Base-by-base conservation (phyloP, 139 green algal species). In the Pedinophyceae sp. region DNA sequence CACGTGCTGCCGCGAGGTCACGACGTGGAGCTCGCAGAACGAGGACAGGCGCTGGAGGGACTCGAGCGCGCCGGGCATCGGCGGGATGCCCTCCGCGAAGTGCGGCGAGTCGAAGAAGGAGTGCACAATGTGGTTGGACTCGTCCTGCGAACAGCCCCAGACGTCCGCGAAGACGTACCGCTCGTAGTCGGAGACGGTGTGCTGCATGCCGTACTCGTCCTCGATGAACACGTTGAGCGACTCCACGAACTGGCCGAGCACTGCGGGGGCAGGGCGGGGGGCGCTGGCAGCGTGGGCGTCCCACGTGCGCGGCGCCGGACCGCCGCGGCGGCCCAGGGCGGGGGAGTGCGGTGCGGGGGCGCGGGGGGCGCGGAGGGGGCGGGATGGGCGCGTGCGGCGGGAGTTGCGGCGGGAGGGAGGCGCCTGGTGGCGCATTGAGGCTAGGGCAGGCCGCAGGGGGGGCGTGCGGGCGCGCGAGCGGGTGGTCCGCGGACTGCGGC, bases 121-220 rank as follows among this genome's bases (percentile, higher is more conserved):
- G 65, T 96, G 85, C 41, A 96, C 87, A 3, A 79, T 83, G 26
- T 89, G 57, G 63, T 89, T 93, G 22, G 75, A 83, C 22, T 70
- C 59, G 16, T 90, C 87, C 56, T 82, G 73, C n/a, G 58, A 64
- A 64, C 87, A 95, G 1, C 69, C 47, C 87, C 87, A 95, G 22
- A 94, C 72, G 84, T 88, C 83, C 22, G 80, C 84, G 76, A 93
- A 95, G 58, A 94, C 79, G 41, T 95, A 95, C 2, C 89, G 65
- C 30, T 61, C 74, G 75, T 91, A 95, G 66, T 95, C 81, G 1
- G 55, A 23, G 2, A 93, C 69, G 17, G 57, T 55, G 55, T 84
- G 84, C 17, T 75, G 40, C 68, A 88, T 76, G 59, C 60, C 72
- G 54, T 93, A 85, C 25, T 57, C 66, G 2, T 93, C 81, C 26